Evolutionary conservation across 495 filamentous ascomycete genomes (phyloP), one percentile per base, ranked within the genome.

Genomic region (Penicillium cataractarum): DNA sequence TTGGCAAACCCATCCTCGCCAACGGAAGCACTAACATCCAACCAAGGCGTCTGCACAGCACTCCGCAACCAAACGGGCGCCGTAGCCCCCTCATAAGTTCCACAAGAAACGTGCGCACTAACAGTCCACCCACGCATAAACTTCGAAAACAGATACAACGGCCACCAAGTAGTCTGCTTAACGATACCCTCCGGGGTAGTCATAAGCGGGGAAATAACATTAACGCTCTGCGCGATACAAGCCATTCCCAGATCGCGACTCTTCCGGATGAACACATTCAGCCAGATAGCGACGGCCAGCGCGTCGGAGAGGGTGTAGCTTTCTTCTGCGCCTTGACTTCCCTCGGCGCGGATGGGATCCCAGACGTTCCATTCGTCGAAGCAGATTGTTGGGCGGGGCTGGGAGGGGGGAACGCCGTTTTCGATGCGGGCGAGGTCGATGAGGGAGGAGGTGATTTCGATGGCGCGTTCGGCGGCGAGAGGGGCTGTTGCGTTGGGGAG

Each of bases 331-430:
- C 89, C 88, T 55, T 80, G 73, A 62, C 88, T 86, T 42, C 88
- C 89, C 4, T 86, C 87, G 1, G 90, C 90, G 26, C 90, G 84
- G 39, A 83, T 78, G 7, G 89, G 89, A 68, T 92, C 90, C 90
- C 90, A 92, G 13, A 92, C 89, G 73, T 93, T 91, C 90, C 90
- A 92, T 73, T 92, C 90, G 71, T 93, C 90, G 71, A 92, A 92
- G 74, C 90, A 92, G 71, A 93, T 91, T 39, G 80, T 88, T 15
- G 84, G 87, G 12, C 80, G 74, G 13, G 83, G 83, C 29, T 85
- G 82, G 4, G 78, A 74, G 2, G 82, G 76, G 0, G 87, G 77
- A 2, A 91, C 84, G 2, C 71, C 69, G 64, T 86, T 87, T 71
- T 92, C 87, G 71, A 92, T 89, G 15, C 89, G 78, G 0, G 90